Percentiles rank a stretch among this genome's conserved stretches.
phyloP scores from a whole-genome alignment of 2,329 filamentous ascomycete genomes.

The Calonectria leucothoes region DNA sequence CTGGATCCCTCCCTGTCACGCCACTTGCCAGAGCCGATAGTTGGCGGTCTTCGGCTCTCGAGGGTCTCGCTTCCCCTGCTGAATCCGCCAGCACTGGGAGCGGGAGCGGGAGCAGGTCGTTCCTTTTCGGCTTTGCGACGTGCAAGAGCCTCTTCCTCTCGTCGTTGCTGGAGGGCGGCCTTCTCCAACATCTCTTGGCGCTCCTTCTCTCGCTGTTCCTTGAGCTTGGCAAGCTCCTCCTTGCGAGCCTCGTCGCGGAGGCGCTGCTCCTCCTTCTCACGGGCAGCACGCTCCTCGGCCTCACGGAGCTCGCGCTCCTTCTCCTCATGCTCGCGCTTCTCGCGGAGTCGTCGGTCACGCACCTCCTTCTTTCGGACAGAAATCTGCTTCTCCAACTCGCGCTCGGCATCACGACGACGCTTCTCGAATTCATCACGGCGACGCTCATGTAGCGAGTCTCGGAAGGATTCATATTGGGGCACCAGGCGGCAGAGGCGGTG shows the following conservation, averaged over 20 bases:
- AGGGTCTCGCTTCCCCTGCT: constrained; percentile 44
- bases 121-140: constrained; percentile 76
- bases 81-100: constrained; percentile 10
- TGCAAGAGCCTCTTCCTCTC: constrained; percentile 89
- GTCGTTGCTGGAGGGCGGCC: constrained; percentile 78
- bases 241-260: constrained; percentile 84
- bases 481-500: constrained; percentile 89
- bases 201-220: constrained; percentile 74
- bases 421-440: constrained; percentile 97
- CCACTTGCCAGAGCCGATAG: constrained; percentile 55
- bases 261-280: constrained; percentile 88
- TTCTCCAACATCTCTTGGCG: constrained; percentile 75
- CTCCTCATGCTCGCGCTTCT: constrained; percentile 88
- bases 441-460: constrained; percentile 83
- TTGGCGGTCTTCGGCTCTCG: constrained; percentile 47
- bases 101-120: constrained; percentile 44
- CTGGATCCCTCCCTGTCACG: constrained; percentile 53
- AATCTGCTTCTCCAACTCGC: constrained; percentile 93
- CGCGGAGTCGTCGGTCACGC: constrained; percentile 82
- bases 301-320: constrained; percentile 82
- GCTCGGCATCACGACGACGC: constrained; percentile 89
- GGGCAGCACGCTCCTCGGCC: constrained; percentile 84
- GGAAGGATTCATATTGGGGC: constrained; percentile 85
- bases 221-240: constrained; percentile 73
- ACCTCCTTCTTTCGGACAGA: constrained; percentile 87